Evolutionary conservation across 2,329 filamentous ascomycete species (phyloP).

Genomic region (Didymella exigua): DNA sequence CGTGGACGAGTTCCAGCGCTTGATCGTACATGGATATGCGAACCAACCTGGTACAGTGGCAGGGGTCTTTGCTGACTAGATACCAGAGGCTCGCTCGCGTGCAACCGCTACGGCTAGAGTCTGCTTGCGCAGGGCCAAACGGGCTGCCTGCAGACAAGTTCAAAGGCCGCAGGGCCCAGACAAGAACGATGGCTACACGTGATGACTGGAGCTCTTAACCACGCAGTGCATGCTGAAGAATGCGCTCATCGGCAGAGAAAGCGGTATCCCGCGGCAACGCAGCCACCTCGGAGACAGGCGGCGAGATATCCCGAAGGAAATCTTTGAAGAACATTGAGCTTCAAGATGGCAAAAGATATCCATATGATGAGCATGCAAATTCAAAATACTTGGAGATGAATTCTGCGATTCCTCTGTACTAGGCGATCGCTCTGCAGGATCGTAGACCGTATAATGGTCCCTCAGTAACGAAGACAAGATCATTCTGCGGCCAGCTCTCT

Average conservation of each 20-base stretch:
- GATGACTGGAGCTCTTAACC: background rate
- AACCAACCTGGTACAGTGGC: constrained; percentile 12
- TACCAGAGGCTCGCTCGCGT: constrained; percentile 5
- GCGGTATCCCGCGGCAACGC: constrained; percentile 13
- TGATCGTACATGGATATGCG: constrained; percentile 11
- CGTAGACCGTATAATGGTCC: background rate
- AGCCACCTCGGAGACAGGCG: constrained; percentile 11
- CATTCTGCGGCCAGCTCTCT: background rate
- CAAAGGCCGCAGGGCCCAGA: constrained; percentile 1
- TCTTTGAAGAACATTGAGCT: background rate
- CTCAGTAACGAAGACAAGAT: background rate
- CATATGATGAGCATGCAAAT: background rate
- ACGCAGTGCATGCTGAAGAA: constrained; percentile 2
- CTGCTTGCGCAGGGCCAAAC: constrained; percentile 7
- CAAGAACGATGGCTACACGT: background rate
- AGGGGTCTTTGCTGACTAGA: constrained; percentile 16
- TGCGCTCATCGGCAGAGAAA: constrained; percentile 6
- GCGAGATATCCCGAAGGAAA: constrained; percentile 6
- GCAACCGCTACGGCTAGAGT: constrained; percentile 2
- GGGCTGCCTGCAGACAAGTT: constrained; percentile 2
- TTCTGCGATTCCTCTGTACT: background rate
- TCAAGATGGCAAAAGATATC: constrained; percentile 1
- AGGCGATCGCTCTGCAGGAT: background rate
- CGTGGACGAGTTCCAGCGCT: constrained; percentile 12
- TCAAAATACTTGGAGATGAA: background rate